These are phyloP conservation scores for Adansonia digitata DNA, from an alignment of 345 rosid species.

Conservation along the genomic window DNA sequence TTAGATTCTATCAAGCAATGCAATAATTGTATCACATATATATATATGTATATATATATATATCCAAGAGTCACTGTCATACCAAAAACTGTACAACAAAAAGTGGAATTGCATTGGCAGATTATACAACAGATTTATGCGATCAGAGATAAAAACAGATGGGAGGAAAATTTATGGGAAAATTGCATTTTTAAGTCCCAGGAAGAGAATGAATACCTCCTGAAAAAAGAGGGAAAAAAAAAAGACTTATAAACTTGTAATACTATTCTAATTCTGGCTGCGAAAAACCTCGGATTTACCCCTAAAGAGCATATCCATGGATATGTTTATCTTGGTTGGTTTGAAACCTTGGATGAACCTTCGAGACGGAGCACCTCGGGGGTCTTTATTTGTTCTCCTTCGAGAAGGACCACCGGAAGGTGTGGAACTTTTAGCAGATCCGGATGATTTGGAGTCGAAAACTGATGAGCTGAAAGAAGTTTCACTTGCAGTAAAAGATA, in stretches of 20 bases:
- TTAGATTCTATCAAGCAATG: neutral
- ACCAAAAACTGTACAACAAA: conserved; percentile 22
- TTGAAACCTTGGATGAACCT: conserved; percentile 44
- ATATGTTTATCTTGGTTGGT: conserved; percentile 46
- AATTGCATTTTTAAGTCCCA: neutral
- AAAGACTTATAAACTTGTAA: neutral
- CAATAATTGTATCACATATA: neutral
- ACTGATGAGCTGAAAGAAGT: conserved; percentile 32
- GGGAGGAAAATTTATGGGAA: conserved; percentile 1
- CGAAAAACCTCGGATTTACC: conserved; percentile 56
- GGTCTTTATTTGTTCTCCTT: conserved; percentile 35
- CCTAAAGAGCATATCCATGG: conserved; percentile 51
- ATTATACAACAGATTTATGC: conserved; percentile 21
- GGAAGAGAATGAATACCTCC: neutral
- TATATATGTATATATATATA: too few species aligned
- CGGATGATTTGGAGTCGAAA: conserved; percentile 37
- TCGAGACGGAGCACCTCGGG: conserved; percentile 36
- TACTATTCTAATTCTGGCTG: conserved; percentile 30
- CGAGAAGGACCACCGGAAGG: conserved; percentile 39
- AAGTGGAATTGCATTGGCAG: conserved; percentile 6
- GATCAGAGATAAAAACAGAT: conserved; percentile 15
- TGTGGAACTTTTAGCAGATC: conserved; percentile 27
- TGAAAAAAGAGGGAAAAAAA: neutral
- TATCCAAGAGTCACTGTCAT: neutral
- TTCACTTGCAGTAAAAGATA: conserved; percentile 37